These are phyloP conservation scores for Alternaria alternata DNA, from an alignment of 2,329 filamentous ascomycete genomes.

Conservation along the genomic window DNA sequence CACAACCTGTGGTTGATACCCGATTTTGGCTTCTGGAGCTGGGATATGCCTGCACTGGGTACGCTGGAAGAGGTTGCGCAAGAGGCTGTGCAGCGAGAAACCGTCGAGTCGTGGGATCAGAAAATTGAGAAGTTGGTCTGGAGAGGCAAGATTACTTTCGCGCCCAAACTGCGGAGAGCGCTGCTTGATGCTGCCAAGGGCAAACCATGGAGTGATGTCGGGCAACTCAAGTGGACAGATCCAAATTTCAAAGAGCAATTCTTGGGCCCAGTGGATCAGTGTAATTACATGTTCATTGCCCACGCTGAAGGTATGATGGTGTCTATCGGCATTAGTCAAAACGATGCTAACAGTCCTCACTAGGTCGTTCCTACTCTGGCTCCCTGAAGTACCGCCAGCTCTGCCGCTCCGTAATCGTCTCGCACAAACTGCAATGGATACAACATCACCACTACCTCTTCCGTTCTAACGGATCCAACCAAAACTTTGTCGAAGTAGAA, in stretches of 20 bases:
- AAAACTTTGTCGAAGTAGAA: conserved; percentile 48
- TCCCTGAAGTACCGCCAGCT: conserved; percentile 63
- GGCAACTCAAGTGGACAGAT: conserved; percentile 40
- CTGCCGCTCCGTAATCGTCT: conserved; percentile 52
- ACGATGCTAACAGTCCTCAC: conserved; percentile 21
- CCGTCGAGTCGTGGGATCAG: conserved; percentile 40
- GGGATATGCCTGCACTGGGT: conserved; percentile 46
- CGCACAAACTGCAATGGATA: conserved; percentile 48
- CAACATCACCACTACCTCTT: conserved; percentile 47
- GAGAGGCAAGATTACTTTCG: conserved; percentile 44
- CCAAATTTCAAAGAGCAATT: conserved; percentile 51
- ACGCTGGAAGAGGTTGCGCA: conserved; percentile 39
- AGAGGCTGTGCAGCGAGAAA: conserved; percentile 38
- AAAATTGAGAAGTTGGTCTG: conserved; percentile 47
- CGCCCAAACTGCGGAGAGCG: conserved; percentile 41
- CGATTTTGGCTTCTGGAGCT: conserved; percentile 48
- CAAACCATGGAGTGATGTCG: conserved; percentile 46
- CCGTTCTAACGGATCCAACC: conserved; percentile 36
- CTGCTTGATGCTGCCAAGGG: conserved; percentile 40
- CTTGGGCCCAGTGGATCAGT: conserved; percentile 62
- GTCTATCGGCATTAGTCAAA: background rate
- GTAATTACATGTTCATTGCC: conserved; percentile 63
- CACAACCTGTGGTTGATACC: conserved; percentile 47
- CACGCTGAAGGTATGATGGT: conserved; percentile 60
- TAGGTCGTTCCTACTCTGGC: conserved; percentile 58